These are phyloP conservation scores for Rhizopogon vinicolor DNA, from an alignment of 768 basidiomycete genomes.

Conservation along the genomic window DNA sequence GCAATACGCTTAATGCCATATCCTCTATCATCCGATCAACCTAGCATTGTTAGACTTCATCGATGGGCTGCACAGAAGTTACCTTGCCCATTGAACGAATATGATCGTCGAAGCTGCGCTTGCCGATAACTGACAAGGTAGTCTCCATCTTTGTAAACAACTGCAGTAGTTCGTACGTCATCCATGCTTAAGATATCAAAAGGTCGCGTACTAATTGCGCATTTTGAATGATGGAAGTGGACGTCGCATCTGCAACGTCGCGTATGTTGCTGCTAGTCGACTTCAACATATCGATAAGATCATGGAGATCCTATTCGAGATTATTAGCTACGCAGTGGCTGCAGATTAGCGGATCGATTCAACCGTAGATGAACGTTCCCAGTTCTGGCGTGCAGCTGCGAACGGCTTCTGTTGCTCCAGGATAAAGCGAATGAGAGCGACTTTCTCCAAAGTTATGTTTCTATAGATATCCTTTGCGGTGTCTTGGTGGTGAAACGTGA, in stretches of 20 bases:
- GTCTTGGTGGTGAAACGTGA: constrained; percentile 32
- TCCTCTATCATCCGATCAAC: constrained; percentile 20
- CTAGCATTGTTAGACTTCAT: constrained; percentile 14
- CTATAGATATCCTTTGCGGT: constrained; percentile 61
- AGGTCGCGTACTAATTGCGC: constrained; percentile 16
- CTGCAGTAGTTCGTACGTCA: constrained; percentile 12
- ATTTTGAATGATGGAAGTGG: constrained; percentile 7
- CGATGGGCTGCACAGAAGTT: not conserved
- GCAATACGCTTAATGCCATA: constrained; percentile 18
- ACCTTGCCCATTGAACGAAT: constrained; percentile 19
- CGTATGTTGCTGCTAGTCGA: constrained; percentile 13
- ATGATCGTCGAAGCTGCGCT: constrained; percentile 15
- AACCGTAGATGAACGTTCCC: constrained; percentile 16
- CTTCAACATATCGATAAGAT: constrained; percentile 14
- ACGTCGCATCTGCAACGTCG: constrained; percentile 17
- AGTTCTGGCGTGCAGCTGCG: constrained; percentile 22
- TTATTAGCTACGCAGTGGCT: not conserved
- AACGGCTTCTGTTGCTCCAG: constrained; percentile 37
- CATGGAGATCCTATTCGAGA: constrained; percentile 24
- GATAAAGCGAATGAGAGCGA: constrained; percentile 43
- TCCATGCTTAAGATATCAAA: not conserved
- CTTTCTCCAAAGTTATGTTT: constrained; percentile 59
- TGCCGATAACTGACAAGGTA: constrained; percentile 16
- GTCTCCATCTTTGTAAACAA: constrained; percentile 17
- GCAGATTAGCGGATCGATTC: not conserved